Percentiles rank a stretch among this genome's conserved stretches.
Conservation (phyloP, 305 asterid genomes). For the Withania somnifera region DNA sequence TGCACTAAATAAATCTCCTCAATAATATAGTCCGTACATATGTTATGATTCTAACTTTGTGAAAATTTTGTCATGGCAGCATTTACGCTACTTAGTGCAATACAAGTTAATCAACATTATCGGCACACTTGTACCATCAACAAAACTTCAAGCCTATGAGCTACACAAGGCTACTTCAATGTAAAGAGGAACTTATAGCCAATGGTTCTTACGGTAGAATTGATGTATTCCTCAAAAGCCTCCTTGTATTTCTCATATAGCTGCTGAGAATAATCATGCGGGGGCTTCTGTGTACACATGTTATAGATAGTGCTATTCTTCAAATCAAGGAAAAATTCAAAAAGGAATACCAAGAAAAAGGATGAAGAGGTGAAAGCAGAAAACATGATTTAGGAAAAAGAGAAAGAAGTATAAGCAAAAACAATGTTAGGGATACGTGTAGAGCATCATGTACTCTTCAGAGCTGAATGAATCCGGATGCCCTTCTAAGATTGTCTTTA, state of each 20-base stretch:
- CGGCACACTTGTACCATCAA: background rate
- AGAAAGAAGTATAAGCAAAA: background rate
- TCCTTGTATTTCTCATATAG: conserved; percentile 46
- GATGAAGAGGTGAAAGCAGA: background rate
- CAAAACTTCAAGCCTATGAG: background rate
- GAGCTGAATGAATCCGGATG: conserved; percentile 20
- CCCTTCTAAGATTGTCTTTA: conserved; percentile 40
- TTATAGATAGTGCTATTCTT: conserved; percentile 32
- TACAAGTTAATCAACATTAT: background rate
- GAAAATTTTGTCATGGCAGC: background rate
- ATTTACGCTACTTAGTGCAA: background rate
- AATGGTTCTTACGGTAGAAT: conserved; percentile 25
- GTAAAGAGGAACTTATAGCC: background rate
- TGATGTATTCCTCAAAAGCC: conserved; percentile 32
- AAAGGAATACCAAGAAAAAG: background rate
- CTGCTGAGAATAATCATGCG: conserved; percentile 36
- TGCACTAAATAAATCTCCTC: background rate
- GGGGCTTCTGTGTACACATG: conserved; percentile 47
- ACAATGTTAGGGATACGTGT: conserved; percentile 33
- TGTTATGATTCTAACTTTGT: no score
- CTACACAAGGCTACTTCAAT: background rate
- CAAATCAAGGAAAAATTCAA: conserved; percentile 13
- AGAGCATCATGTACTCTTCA: conserved; percentile 48
- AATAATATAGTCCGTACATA: background rate
- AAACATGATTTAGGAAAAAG: background rate